Base-by-base conservation (phyloP, 768 basidiomycete species). In the Kwoniella sp. region DNA sequence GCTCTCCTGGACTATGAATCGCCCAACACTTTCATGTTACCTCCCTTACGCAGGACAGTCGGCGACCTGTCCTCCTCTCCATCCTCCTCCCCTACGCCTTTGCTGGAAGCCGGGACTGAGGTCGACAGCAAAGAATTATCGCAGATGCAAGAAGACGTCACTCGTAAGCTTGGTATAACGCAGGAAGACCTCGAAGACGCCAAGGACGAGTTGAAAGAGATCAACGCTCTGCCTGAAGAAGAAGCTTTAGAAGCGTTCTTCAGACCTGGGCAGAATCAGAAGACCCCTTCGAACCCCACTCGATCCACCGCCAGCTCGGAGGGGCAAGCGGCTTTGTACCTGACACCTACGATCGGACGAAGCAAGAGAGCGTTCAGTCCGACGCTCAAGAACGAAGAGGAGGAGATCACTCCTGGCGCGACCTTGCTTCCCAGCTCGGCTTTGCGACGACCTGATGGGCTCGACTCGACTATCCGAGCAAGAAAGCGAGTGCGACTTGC, bases 401-500 rank as follows among this genome's bases (percentile, higher is more conserved):
- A 30, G 4, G 59, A 67, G 31, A 29, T 31, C 3, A 67, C 55
- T 2, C 54, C 66, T 15, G 53, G 58, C 9, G 60, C 55, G 5
- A 62, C 60, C 3, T 15, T 59, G 7, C 25, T 65, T 9, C 55
- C 62, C 5, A 58, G 51, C 23, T 65, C 63, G 1, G 63, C 57
- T 9, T 20, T 65, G 7, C 17, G 51, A 54, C 31, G 30, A 15
- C 23, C 58, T 9, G 50, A 57, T 17, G 65, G 51, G 1, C 22
- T 20, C 8, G 15, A 7, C 3, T 50, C 26, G n/a, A 28, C 59
- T 2, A 58, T 51, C 9, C 55, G 71, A 41, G 55, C 64, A 11
- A 63, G 65, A 25, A 77, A 77, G 59, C 62, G 68, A 26, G 76
- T 77, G 26, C 59, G 74, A 26, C 55, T 77, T 38, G 70, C 71